Base-by-base conservation (phyloP, 208 protist species). In the Trypanosoma mega region DNA sequence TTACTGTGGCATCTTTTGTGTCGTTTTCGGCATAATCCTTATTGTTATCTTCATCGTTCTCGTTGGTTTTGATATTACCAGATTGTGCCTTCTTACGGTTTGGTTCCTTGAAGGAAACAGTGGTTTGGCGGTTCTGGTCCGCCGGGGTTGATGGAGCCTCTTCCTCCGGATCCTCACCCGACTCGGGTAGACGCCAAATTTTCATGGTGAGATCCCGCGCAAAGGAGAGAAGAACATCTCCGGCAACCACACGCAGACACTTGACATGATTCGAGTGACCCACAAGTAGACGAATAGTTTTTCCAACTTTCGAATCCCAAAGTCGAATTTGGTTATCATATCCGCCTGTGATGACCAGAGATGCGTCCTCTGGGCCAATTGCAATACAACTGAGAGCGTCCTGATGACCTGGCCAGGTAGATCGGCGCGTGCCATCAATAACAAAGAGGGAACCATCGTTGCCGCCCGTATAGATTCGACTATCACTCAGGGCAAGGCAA, bases 111-210 rank as follows among this genome's bases (percentile, higher is more conserved):
- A 82, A 85, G 14, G 66, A 80, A 41, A 85, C 79, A 33, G 66
- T 68, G 4, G 61, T 44, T 44, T 76, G 76, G 12, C 68, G 63
- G 33, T 52, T 57, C 2, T 51, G 20, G 2, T 48, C 65, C 5
- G 52, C 62, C 9, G 49, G 7, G 44, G 0, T 31, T 21, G 36
- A 45, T 20, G 61, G 45, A 6, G 63, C 66, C 31, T 85, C 78
- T 37, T 76, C 67, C 16, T 72, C 63, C 0, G 57, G 58, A 23
- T 88, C 78, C 16, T 80, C 69, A 3, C 36, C 47, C 26, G 70
- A 65, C n/a, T 80, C 62, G n/a, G 86, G 86, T 44, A 89, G 57
- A 24, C 70, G 49, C 86, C 86, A 93, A 37, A 90, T 76, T 56
- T 84, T 80, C 53, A 88, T 45, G 5, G 60, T 78, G 29, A 76